Conservation (phyloP, 768 basidiomycete species). For the Wakefieldia striispora region DNA sequence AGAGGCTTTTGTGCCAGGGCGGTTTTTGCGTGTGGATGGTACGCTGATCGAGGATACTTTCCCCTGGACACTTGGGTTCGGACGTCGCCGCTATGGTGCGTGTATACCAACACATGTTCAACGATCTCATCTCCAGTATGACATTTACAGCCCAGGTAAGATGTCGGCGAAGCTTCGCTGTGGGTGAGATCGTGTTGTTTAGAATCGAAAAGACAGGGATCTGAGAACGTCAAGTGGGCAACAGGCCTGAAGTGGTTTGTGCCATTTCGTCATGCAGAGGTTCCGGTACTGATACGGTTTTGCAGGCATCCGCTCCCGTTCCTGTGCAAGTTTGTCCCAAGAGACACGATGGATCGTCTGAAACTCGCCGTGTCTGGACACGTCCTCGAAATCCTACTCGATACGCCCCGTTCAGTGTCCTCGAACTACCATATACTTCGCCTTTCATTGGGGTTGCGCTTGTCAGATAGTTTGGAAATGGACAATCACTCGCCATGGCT, state of each 20-base stretch:
- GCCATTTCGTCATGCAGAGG: neutral
- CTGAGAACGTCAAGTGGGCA: constrained; percentile 18
- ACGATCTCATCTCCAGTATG: neutral
- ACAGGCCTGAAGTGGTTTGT: constrained; percentile 13
- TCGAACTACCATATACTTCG: too few relatives aligned
- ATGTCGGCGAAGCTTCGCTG: constrained; percentile 20
- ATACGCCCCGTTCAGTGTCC: too few relatives aligned
- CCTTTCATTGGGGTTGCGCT: too few relatives aligned
- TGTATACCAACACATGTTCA: neutral
- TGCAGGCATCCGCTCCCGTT: constrained; percentile 17
- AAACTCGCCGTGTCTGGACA: constrained; percentile 6
- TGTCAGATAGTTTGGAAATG: too few relatives aligned
- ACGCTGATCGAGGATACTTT: constrained; percentile 14
- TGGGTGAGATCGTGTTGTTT: constrained; percentile 22
- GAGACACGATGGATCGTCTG: constrained; percentile 14
- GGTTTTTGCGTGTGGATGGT: constrained; percentile 30
- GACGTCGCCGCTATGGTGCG: constrained; percentile 21
- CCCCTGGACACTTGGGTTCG: constrained; percentile 19
- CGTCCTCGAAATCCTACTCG: too few relatives aligned
- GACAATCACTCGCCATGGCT: too few relatives aligned
- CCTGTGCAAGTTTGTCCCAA: constrained; percentile 13
- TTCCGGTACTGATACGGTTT: neutral
- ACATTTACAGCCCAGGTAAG: constrained; percentile 18
- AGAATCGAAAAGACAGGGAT: constrained; percentile 15
- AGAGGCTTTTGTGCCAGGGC: constrained; percentile 35